A percentile compares a stretch with the other conserved stretches of the same genome.
phyloP scores from a whole-genome alignment of 371 early-diverging fungal species.

The Zancudomyces culisetae region DNA sequence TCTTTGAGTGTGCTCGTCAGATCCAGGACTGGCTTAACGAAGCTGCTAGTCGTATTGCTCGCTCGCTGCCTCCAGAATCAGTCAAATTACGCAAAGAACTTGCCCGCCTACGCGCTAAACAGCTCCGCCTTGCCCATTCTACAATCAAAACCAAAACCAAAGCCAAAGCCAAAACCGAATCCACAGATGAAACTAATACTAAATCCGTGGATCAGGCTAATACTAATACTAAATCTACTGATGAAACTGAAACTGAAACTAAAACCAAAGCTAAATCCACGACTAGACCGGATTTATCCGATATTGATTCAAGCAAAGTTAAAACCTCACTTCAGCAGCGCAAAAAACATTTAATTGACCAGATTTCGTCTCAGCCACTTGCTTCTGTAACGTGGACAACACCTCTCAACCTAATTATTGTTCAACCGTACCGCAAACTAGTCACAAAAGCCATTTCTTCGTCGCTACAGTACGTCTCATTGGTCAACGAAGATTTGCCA shows the following conservation, averaged over 20 bases:
- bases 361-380: slow-evolving; percentile 38
- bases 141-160: slow-evolving; percentile 6
- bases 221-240: slow-evolving; percentile 3
- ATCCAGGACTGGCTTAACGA: slow-evolving; percentile 90
- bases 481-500: slow-evolving; percentile 45
- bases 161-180: neutral
- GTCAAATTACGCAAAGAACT: slow-evolving; percentile 25
- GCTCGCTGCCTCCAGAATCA: slow-evolving; percentile 44
- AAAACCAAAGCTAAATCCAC: neutral
- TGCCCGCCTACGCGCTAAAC: slow-evolving; percentile 3
- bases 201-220: neutral
- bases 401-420: slow-evolving; percentile 82
- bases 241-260: neutral
- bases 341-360: slow-evolving; percentile 20
- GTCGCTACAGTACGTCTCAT: slow-evolving; percentile 54
- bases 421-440: slow-evolving; percentile 84
- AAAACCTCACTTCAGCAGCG: slow-evolving; percentile 4
- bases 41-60: slow-evolving; percentile 65
- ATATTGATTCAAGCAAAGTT: no score
- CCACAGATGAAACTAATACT: neutral
- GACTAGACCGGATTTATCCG: no score
- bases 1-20: slow-evolving; percentile 74
- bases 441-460: slow-evolving; percentile 46
- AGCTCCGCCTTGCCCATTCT: slow-evolving; percentile 5
- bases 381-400: slow-evolving; percentile 91